Evolutionary conservation across 441 rosid genomes (phyloP).

Genomic region (Gossypium trilobum): DNA sequence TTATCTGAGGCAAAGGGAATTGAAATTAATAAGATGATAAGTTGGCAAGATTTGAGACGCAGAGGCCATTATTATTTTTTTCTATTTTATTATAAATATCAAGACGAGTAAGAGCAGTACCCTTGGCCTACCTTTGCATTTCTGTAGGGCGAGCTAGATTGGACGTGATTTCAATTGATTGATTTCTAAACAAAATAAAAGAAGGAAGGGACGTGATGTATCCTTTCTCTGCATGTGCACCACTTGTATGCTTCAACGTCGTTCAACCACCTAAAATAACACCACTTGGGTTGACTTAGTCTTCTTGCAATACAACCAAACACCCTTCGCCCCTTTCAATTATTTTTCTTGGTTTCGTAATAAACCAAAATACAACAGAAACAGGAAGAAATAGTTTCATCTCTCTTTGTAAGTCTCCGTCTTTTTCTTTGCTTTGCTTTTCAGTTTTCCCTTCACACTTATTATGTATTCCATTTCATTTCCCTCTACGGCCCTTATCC

Average conservation of each 20-base stretch:
- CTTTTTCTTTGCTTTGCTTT: not conserved
- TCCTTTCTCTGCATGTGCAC: conserved; percentile 19
- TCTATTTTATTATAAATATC: too few relatives aligned
- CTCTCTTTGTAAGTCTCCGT: not conserved
- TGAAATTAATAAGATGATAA: not conserved
- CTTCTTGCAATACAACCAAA: not conserved
- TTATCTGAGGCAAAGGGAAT: not conserved
- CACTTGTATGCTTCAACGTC: conserved; percentile 23
- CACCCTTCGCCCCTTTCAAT: not conserved
- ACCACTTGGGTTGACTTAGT: conserved; percentile 29
- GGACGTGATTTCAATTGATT: not conserved
- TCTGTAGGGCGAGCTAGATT: too few relatives aligned
- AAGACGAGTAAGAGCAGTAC: not conserved
- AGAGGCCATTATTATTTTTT: not conserved
- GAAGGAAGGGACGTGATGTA: not conserved
- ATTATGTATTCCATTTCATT: not conserved
- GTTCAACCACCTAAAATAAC: not conserved
- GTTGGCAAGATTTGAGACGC: not conserved
- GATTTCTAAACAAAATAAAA: not conserved
- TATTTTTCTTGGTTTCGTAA: not conserved
- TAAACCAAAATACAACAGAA: not conserved
- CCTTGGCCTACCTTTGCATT: not conserved
- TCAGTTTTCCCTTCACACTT: not conserved
- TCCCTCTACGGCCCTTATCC: not conserved
- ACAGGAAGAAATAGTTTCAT: not conserved